Conservation (phyloP, 176 grass and related monocot genomes). For the Avena eriantha region DNA sequence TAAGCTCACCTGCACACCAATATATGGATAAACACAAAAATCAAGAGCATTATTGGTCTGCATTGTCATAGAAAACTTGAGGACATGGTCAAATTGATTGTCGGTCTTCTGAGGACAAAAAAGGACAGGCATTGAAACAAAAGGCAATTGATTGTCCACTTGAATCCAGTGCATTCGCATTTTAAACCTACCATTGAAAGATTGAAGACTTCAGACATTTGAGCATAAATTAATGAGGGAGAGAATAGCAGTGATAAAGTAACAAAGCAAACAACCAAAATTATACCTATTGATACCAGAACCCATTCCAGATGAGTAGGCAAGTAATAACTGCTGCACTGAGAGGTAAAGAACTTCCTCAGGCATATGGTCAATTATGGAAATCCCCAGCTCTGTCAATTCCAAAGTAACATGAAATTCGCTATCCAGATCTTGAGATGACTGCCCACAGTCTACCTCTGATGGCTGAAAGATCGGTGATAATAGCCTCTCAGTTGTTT, state of each 20-base stretch:
- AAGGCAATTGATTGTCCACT: constrained; percentile 92
- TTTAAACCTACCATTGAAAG: constrained; percentile 69
- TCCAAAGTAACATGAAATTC: constrained; percentile 96
- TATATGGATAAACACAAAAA: constrained; percentile 88
- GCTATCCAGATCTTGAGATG: constrained; percentile 62
- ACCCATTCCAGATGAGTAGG: constrained; percentile 94
- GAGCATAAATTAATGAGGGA: constrained; percentile 33
- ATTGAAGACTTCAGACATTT: constrained; percentile 22
- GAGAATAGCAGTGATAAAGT: constrained; percentile 14
- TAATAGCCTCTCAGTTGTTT: constrained; percentile 57
- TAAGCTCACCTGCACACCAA: constrained; percentile 82
- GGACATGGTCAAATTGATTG: constrained; percentile 70
- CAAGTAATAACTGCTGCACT: constrained; percentile 84
- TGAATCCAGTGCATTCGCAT: constrained; percentile 88
- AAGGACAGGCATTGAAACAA: constrained; percentile 93
- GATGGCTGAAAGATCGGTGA: constrained; percentile 79
- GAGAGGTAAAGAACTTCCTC: constrained; percentile 96
- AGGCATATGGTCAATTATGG: constrained; percentile 96
- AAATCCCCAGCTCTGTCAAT: constrained; percentile 76
- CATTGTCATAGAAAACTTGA: constrained; percentile 90
- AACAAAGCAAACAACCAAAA: constrained; percentile 30
- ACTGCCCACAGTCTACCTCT: constrained; percentile 71
- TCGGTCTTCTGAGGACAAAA: constrained; percentile 78
- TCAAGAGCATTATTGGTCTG: constrained; percentile 96
- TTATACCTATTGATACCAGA: constrained; percentile 88